Percentiles rank a stretch among this genome's conserved stretches.
These are phyloP conservation scores for Colletotrichum echinochloae DNA, from an alignment of 2,329 filamentous ascomycete species.

Conservation along the genomic window DNA sequence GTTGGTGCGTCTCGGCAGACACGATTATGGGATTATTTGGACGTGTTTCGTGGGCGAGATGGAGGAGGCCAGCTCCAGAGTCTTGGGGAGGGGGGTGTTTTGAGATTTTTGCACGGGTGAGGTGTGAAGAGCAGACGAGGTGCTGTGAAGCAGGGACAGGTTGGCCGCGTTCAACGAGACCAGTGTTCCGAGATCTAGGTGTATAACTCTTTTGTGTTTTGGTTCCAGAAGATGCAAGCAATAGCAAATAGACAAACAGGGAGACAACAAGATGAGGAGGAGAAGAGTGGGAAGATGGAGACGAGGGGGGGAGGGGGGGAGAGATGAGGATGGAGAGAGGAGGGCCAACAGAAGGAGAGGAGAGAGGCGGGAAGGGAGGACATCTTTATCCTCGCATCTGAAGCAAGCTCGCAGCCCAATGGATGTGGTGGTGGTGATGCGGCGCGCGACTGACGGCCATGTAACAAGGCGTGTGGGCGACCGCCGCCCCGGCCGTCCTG, in stretches of 20 bases:
- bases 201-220: constrained; percentile 37
- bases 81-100: constrained; percentile 16
- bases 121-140: constrained; percentile 33
- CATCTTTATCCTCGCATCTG: constrained; percentile 40
- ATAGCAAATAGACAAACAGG: constrained; percentile 23
- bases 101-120: not conserved
- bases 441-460: constrained; percentile 38
- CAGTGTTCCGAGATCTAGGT: constrained; percentile 44
- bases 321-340: constrained; percentile 37
- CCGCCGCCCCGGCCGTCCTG: not conserved
- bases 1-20: constrained; percentile 40
- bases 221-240: constrained; percentile 25
- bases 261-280: constrained; percentile 13
- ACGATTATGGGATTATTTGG: constrained; percentile 40
- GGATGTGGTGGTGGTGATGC: constrained; percentile 39
- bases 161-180: constrained; percentile 42
- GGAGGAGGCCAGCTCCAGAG: constrained; percentile 41
- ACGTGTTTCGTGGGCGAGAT: constrained; percentile 16
- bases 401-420: constrained; percentile 41
- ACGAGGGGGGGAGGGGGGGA: constrained; percentile 1
- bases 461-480: constrained; percentile 2
- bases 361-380: constrained; percentile 36
- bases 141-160: constrained; percentile 43
- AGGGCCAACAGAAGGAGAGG: constrained; percentile 33
- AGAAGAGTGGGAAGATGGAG: constrained; percentile 18